Evolutionary conservation across 2,329 filamentous ascomycete genomes (phyloP).

Genomic region (Pseudopyrenochaeta lycopersici): DNA sequence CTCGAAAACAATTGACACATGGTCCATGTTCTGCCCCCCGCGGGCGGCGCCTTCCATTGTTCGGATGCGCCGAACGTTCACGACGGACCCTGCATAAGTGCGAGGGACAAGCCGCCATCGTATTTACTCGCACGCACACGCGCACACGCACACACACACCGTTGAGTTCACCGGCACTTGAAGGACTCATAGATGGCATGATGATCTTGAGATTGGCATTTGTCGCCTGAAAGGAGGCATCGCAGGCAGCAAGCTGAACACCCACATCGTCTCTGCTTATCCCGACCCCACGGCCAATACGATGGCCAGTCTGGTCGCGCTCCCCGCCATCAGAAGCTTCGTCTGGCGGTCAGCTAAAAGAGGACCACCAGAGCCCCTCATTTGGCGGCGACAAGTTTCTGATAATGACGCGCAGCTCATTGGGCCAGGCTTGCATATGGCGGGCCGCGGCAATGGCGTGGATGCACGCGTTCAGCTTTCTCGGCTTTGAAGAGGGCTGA

Average conservation of each 20-base stretch:
- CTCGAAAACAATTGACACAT: no score
- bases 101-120: conserved; percentile 3
- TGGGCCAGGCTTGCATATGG: neutral
- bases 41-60: neutral
- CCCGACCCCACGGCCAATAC: no score
- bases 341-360: neutral
- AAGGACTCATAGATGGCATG: no score
- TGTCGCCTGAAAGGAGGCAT: no score
- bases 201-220: no score
- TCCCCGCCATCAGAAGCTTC: no score
- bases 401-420: neutral
- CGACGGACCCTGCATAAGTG: conserved; percentile 22
- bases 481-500: conserved; percentile 1
- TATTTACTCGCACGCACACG: neutral
- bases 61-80: neutral
- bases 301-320: neutral
- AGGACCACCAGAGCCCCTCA: neutral
- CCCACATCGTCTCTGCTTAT: no score
- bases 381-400: neutral
- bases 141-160: neutral
- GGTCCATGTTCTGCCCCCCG: neutral
- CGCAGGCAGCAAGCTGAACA: no score
- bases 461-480: neutral
- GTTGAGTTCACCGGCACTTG: neutral
- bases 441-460: conserved; percentile 1